A percentile compares a stretch with the other conserved stretches of the same genome.
These are phyloP conservation scores for Pleurotus cornucopiae DNA, from an alignment of 768 basidiomycete species.

Conservation along the genomic window DNA sequence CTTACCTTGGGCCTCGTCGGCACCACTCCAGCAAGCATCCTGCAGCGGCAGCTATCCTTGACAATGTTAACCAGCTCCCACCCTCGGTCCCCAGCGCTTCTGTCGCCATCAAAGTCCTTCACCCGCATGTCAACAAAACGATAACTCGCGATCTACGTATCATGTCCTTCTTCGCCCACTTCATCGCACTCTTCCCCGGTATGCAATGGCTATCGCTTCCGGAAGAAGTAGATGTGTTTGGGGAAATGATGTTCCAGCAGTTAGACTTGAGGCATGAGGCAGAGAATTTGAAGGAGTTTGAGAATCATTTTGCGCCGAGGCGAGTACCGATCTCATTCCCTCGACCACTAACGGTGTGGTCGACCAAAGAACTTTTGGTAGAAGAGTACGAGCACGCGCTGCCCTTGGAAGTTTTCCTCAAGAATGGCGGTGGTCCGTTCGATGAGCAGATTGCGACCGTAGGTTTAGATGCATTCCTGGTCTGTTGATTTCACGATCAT, in stretches of 20 bases:
- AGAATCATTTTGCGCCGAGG: constrained; percentile 77
- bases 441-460: constrained; percentile 87
- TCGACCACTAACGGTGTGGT: constrained; percentile 76
- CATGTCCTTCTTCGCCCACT: constrained; percentile 87
- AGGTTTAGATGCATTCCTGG: constrained; percentile 93
- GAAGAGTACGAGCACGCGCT: constrained; percentile 94
- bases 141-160: constrained; percentile 90
- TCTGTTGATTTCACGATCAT: constrained; percentile 32
- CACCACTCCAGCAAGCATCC: constrained; percentile 32
- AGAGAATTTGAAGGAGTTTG: constrained; percentile 80
- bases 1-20: constrained; percentile 76
- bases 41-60: constrained; percentile 41
- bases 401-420: constrained; percentile 82
- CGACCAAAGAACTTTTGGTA: constrained; percentile 77
- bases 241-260: constrained; percentile 94
- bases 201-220: constrained; percentile 97
- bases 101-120: constrained; percentile 95
- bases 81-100: constrained; percentile 77
- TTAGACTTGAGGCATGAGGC: constrained; percentile 90
- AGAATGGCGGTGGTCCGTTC: constrained; percentile 89
- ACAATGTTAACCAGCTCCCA: constrained; percentile 60
- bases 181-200: constrained; percentile 78
- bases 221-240: constrained; percentile 93
- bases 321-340: constrained; percentile 88
- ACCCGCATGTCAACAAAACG: constrained; percentile 77